These are phyloP conservation scores for Venturia effusa DNA, from an alignment of 2,329 filamentous ascomycete species.

Conservation along the genomic window DNA sequence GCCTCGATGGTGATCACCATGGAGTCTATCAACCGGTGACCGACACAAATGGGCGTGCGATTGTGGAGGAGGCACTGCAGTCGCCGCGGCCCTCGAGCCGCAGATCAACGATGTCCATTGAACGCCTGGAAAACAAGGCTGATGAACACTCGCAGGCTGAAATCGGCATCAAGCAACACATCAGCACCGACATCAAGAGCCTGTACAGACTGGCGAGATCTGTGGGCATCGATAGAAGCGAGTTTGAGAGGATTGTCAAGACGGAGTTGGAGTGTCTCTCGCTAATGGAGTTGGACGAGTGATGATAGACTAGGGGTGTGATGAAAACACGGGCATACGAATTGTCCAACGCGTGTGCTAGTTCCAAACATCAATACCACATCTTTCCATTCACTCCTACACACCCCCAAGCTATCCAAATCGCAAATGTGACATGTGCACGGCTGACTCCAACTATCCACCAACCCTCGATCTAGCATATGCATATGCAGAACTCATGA, in stretches of 20 bases:
- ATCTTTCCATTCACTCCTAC: too few relatives aligned
- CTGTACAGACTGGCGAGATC: constrained; percentile 59
- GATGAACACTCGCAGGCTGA: constrained; percentile 53
- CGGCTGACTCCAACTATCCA: too few relatives aligned
- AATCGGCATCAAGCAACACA: constrained; percentile 67
- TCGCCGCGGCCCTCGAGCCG: constrained; percentile 32
- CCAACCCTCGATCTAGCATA: too few relatives aligned
- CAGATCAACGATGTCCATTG: constrained; percentile 42
- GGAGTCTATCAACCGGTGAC: background rate
- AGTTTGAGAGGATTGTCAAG: constrained; percentile 63
- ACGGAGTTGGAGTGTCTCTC: constrained; percentile 60
- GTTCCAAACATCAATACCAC: too few relatives aligned
- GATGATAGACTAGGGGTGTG: too few relatives aligned
- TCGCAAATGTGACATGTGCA: too few relatives aligned
- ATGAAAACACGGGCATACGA: too few relatives aligned
- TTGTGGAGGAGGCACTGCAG: constrained; percentile 21
- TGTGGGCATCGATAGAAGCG: constrained; percentile 60
- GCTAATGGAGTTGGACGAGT: constrained; percentile 48
- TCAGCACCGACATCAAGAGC: constrained; percentile 67
- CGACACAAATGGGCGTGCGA: background rate
- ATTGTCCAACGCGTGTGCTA: too few relatives aligned
- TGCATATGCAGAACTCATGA: too few relatives aligned
- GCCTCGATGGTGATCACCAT: background rate
- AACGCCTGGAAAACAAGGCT: constrained; percentile 44
- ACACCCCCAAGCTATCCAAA: too few relatives aligned